Percentiles rank a stretch among this genome's conserved stretches.
Evolutionary conservation across 169 alveolate genomes (phyloP).

Genomic region (Plasmodium relictum): DNA sequence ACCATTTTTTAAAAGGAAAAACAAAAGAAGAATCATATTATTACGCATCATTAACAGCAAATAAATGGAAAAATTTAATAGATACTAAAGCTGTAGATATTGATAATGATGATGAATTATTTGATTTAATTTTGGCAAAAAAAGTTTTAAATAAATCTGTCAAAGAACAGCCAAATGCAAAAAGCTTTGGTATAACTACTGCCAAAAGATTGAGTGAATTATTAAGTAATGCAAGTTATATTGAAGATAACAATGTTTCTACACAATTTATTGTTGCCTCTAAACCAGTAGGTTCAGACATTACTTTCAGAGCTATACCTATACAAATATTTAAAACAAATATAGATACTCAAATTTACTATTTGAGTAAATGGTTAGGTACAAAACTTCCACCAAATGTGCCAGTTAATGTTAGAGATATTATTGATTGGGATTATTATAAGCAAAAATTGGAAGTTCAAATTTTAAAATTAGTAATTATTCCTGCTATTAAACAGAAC

Average conservation of each 20-base stretch:
- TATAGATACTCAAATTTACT: slow-evolving; percentile 83
- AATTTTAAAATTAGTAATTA: slow-evolving; percentile 93
- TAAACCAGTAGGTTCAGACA: slow-evolving; percentile 94
- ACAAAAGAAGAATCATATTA: slow-evolving; percentile 95
- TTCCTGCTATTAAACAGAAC: slow-evolving; percentile 97
- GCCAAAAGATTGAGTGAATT: slow-evolving; percentile 96
- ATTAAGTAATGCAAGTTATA: slow-evolving; percentile 89
- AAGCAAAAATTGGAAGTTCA: slow-evolving; percentile 95
- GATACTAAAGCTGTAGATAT: slow-evolving; percentile 93
- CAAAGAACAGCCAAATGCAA: slow-evolving; percentile 93
- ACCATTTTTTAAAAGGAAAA: slow-evolving; percentile 94
- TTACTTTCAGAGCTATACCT: slow-evolving; percentile 98
- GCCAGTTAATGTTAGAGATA: slow-evolving; percentile 91
- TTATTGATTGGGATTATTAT: slow-evolving; percentile 98
- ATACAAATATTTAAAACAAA: slow-evolving; percentile 93
- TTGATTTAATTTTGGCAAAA: slow-evolving; percentile 94
- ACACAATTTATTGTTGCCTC: slow-evolving; percentile 94
- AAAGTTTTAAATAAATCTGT: slow-evolving; percentile 93
- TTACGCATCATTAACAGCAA: slow-evolving; percentile 95
- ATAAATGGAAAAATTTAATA: slow-evolving; percentile 93
- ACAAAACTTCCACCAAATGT: slow-evolving; percentile 88
- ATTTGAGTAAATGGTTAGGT: slow-evolving; percentile 88
- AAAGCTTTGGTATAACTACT: slow-evolving; percentile 95
- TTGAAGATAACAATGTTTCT: slow-evolving; percentile 88
- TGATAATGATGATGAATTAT: slow-evolving; percentile 92